These are phyloP conservation scores for Candida bentonensis DNA, from an alignment of 805 yeast genomes.

Conservation along the genomic window DNA sequence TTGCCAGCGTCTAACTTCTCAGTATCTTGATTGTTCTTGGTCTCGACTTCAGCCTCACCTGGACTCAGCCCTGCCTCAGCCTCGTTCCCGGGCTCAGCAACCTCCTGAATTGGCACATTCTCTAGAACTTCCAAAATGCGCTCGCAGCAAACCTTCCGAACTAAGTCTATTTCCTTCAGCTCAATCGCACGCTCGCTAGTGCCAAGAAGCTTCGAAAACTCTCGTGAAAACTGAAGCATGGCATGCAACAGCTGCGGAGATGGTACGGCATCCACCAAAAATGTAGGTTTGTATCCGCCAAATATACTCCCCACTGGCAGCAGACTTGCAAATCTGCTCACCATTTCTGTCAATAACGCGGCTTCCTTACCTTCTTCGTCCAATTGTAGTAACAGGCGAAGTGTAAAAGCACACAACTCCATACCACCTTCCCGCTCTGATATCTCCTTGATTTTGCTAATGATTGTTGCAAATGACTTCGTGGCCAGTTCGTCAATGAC, in stretches of 20 bases:
- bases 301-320: background rate
- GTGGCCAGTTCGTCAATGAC: background rate
- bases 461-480: background rate
- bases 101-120: constrained; percentile 1
- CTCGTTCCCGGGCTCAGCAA: constrained; percentile 1
- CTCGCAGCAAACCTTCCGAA: background rate
- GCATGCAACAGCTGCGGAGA: background rate
- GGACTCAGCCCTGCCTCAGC: constrained; percentile 4
- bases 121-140: background rate
- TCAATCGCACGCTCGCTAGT: background rate
- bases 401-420: background rate
- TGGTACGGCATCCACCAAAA: background rate
- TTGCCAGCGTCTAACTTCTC: constrained; percentile 6
- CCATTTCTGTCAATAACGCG: background rate
- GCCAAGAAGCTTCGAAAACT: background rate
- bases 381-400: background rate
- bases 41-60: constrained; percentile 1
- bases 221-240: background rate
- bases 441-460: background rate
- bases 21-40: constrained; percentile 13
- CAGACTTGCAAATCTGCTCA: background rate
- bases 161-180: background rate
- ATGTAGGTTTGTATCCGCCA: background rate
- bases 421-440: background rate
- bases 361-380: background rate